These are phyloP conservation scores for Diplodia mutila DNA, from an alignment of 2,329 filamentous ascomycete species.

Conservation along the genomic window DNA sequence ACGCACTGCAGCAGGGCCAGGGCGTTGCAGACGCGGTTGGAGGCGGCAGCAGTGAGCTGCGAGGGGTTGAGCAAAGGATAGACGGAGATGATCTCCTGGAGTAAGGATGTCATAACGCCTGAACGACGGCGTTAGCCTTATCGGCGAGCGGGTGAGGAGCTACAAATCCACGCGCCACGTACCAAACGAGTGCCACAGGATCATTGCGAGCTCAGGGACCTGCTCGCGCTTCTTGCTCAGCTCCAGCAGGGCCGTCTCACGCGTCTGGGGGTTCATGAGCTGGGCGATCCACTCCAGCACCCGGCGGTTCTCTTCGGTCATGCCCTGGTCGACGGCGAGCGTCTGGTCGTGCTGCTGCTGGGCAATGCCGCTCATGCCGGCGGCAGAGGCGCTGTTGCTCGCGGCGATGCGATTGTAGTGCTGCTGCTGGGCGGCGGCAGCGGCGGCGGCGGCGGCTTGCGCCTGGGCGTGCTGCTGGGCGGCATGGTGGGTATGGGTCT, in stretches of 20 bases:
- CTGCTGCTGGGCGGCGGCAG: conserved; percentile 53
- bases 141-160: conserved; percentile 11
- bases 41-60: conserved; percentile 95
- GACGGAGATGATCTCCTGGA: conserved; percentile 98
- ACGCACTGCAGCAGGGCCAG: conserved; percentile 95
- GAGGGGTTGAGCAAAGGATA: conserved; percentile 96
- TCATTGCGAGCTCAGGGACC: conserved; percentile 92
- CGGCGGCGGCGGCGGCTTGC: conserved; percentile 56
- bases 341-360: conserved; percentile 39
- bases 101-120: conserved; percentile 97
- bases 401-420: conserved; percentile 76
- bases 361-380: conserved; percentile 41
- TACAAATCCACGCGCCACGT: conserved; percentile 42
- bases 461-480: conserved; percentile 54
- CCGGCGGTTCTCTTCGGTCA: conserved; percentile 88
- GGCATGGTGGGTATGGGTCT: conserved; percentile 43
- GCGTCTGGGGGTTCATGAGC: conserved; percentile 80
- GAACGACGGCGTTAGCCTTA: conserved; percentile 33
- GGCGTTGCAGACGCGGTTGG: conserved; percentile 96
- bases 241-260: conserved; percentile 90
- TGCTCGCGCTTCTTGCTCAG: conserved; percentile 98
- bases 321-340: conserved; percentile 49
- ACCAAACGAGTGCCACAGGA: conserved; percentile 99
- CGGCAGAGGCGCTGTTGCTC: conserved; percentile 59
- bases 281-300: conserved; percentile 94